Base-by-base conservation (phyloP, 768 basidiomycete species). In the Boletus sp. region DNA sequence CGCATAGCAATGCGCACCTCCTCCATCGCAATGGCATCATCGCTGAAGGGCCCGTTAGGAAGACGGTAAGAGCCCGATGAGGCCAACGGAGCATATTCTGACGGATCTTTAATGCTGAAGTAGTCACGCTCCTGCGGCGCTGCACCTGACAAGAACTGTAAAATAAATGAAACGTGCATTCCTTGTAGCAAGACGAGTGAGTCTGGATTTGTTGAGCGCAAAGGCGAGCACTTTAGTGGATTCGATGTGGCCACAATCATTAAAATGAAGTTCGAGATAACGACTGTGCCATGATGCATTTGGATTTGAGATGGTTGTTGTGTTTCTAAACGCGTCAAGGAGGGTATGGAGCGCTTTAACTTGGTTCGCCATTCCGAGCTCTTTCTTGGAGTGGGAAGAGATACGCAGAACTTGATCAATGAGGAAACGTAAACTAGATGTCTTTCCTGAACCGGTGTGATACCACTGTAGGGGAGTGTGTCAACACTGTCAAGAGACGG, bases 61-160 rank as follows among this genome's bases (percentile, higher is more conserved):
- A 98, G 82, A 9, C 92, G 86, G 68, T 97, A 98, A 63, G 88
- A 91, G 10, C 92, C 92, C 8, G 92, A 94, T 0, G 87, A 89
- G 0, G 91, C 86, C 14, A 97, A 77, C 1, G 96, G 80, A 0
- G 87, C 82, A 68, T 96, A 96, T 57, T 91, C 90, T 0, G 89
- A 89, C 0, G 86, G 82, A 62, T 94, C 94, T 64, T 94, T 89
- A 18, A 95, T 75, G 53, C 80, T 80, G 61, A 89, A 84, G 12
- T 75, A 70, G 61, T 96, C 92, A 2, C 93, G 82, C 68, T 96
- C 94, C 49, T 85, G 76, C 1, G 89, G 79, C 0, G 87, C 87
- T 2, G 92, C 90, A 29, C 94, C 94, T 5, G 92, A 84, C 18
- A 96, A 78, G 61, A 96, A 82, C 73, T 95, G 94, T 96, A 96